A percentile compares a stretch with the other conserved stretches of the same genome.
These are phyloP conservation scores for Chaetomium fimeti DNA, from an alignment of 495 filamentous ascomycete genomes.

Conservation along the genomic window DNA sequence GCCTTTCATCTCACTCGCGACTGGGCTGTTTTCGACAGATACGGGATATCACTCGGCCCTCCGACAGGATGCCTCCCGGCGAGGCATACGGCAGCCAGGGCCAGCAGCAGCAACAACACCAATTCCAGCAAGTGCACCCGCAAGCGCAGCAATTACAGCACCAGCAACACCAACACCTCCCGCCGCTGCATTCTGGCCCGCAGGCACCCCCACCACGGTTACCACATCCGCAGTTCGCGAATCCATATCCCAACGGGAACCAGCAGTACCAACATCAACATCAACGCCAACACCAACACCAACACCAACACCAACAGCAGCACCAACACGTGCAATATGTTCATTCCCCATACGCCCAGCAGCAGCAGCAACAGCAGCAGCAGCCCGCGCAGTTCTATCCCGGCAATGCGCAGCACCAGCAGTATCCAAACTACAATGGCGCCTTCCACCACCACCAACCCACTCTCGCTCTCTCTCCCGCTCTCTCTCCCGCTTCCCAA, in stretches of 20 bases:
- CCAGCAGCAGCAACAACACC: conserved; percentile 24
- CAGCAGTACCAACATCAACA: conserved; percentile 32
- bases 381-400: conserved; percentile 24
- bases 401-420: conserved; percentile 19
- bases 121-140: conserved; percentile 29
- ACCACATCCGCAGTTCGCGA: conserved; percentile 24
- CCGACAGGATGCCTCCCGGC: conserved; percentile 43
- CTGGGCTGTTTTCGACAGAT: conserved; percentile 13
- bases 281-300: conserved; percentile 15
- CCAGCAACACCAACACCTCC: conserved; percentile 25
- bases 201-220: conserved; percentile 6
- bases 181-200: conserved; percentile 14
- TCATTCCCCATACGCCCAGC: conserved; percentile 25
- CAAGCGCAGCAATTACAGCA: conserved; percentile 26
- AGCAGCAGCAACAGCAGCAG: conserved; percentile 24
- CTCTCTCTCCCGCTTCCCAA: neutral
- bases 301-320: conserved; percentile 25
- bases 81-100: conserved; percentile 44
- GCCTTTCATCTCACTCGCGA: conserved; percentile 10
- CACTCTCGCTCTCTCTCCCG: neutral
- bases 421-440: conserved; percentile 27
- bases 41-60: conserved; percentile 12
- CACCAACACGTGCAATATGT: conserved; percentile 32
- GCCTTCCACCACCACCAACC: conserved; percentile 16
- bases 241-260: conserved; percentile 26